Evolutionary conservation across 305 asterid genomes (phyloP).

Genomic region (Andrographis paniculata): DNA sequence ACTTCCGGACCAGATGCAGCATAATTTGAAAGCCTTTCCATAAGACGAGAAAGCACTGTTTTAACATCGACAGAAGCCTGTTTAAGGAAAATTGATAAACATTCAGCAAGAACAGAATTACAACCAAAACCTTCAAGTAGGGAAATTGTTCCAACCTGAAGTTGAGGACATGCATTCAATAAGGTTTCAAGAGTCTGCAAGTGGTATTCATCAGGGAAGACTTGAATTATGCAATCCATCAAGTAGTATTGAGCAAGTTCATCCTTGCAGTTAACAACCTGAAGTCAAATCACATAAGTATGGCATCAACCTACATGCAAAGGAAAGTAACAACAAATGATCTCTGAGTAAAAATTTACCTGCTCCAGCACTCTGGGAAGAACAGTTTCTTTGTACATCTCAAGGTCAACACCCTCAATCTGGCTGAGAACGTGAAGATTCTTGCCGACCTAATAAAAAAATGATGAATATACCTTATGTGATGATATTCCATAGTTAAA

Average conservation of each 20-base stretch:
- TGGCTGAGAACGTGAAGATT: conserved; percentile 97
- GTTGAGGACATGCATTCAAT: conserved; percentile 93
- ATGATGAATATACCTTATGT: conserved; percentile 22
- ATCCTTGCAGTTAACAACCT: conserved; percentile 99
- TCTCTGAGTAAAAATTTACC: conserved; percentile 35
- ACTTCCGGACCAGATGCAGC: conserved; percentile 95
- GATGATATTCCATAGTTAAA: conserved; percentile 19
- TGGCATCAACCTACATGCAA: conserved; percentile 12
- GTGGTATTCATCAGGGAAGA: conserved; percentile 96
- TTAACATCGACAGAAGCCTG: conserved; percentile 93
- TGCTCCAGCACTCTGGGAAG: conserved; percentile 97
- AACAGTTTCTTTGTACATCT: conserved; percentile 84
- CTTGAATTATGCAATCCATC: conserved; percentile 99
- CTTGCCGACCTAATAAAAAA: conserved; percentile 81
- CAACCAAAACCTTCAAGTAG: conserved; percentile 2
- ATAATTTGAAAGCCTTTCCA: conserved; percentile 97
- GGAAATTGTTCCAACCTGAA: conserved; percentile 56
- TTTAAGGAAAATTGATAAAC: conserved; percentile 20
- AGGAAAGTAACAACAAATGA: conserved; percentile 17
- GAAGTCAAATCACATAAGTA: conserved; percentile 21
- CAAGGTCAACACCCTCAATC: conserved; percentile 97
- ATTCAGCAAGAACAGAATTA: conserved; percentile 15
- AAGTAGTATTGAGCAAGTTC: conserved; percentile 88
- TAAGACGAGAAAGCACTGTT: conserved; percentile 87
- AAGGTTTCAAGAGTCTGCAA: conserved; percentile 92